These are phyloP conservation scores for Cutaneotrichosporon mucoides DNA, from an alignment of 1,284 basidiomycete genomes.

Conservation along the genomic window DNA sequence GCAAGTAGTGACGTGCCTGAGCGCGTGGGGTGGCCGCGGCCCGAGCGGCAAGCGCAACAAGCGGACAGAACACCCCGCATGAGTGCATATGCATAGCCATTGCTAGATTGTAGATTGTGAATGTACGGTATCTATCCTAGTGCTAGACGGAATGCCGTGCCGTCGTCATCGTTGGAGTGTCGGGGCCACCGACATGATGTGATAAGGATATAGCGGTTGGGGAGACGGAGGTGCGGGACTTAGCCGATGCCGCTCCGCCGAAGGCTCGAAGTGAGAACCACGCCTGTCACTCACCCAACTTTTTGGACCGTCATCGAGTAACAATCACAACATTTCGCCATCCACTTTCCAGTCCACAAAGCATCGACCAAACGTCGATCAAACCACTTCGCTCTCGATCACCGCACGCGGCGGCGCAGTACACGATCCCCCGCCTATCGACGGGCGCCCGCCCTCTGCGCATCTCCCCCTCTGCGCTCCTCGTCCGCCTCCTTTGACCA, in stretches of 20 bases:
- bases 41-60: too few species aligned
- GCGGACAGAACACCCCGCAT: too few species aligned
- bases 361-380: too few species aligned
- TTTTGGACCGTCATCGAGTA: neutral
- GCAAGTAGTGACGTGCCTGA: slow-evolving; percentile 28
- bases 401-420: too few species aligned
- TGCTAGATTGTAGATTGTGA: slow-evolving; percentile 1
- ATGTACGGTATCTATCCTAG: neutral
- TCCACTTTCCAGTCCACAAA: neutral
- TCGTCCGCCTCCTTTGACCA: too few species aligned
- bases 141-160: neutral
- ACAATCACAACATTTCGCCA: neutral
- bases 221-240: neutral
- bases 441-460: too few species aligned
- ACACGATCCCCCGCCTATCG: too few species aligned
- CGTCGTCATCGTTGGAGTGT: neutral
- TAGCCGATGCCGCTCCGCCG: neutral
- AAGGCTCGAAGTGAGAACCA: neutral
- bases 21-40: neutral
- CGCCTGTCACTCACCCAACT: too few species aligned
- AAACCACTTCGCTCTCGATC: too few species aligned
- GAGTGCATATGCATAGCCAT: too few species aligned
- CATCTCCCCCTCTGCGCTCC: too few species aligned
- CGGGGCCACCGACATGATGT: neutral
- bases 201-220: neutral